A percentile compares a stretch with the other conserved stretches of the same genome.
Conservation (phyloP, 805 yeast species). For the Blastobotrys americana region DNA sequence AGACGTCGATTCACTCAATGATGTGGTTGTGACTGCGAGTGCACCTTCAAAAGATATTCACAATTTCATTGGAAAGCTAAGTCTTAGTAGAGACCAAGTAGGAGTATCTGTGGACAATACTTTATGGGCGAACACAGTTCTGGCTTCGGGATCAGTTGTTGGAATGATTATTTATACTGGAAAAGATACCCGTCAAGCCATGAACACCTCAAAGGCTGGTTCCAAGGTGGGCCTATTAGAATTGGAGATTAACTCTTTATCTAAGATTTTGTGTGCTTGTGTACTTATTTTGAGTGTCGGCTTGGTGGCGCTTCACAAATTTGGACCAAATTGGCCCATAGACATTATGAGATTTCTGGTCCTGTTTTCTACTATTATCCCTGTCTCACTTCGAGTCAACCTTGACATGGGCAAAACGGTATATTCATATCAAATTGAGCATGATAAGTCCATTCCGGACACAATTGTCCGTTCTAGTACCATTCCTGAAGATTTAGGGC, state of each 20-base stretch:
- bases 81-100: conserved; percentile 45
- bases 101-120: conserved; percentile 81
- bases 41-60: conserved; percentile 83
- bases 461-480: conserved; percentile 96
- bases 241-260: conserved; percentile 78
- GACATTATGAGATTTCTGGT: conserved; percentile 87
- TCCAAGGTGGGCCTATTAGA: conserved; percentile 88
- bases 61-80: conserved; percentile 67
- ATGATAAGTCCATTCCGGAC: conserved; percentile 69
- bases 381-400: conserved; percentile 91
- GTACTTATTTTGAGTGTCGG: conserved; percentile 72
- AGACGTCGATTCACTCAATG: conserved; percentile 33
- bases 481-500: conserved; percentile 94
- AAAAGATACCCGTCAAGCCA: conserved; percentile 83
- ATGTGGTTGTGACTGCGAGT: conserved; percentile 57
- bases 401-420: conserved; percentile 93
- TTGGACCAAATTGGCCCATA: conserved; percentile 68
- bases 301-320: conserved; percentile 76
- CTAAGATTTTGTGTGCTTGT: conserved; percentile 80
- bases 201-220: conserved; percentile 83
- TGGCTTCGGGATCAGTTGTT: conserved; percentile 87
- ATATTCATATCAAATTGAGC: conserved; percentile 91
- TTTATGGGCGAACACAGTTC: conserved; percentile 95
- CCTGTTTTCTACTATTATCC: conserved; percentile 89
- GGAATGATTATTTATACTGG: conserved; percentile 92